Evolutionary conservation across 495 filamentous ascomycete genomes (phyloP), one percentile per base, ranked within the genome.

Genomic region (Aspergillus funiculosus): DNA sequence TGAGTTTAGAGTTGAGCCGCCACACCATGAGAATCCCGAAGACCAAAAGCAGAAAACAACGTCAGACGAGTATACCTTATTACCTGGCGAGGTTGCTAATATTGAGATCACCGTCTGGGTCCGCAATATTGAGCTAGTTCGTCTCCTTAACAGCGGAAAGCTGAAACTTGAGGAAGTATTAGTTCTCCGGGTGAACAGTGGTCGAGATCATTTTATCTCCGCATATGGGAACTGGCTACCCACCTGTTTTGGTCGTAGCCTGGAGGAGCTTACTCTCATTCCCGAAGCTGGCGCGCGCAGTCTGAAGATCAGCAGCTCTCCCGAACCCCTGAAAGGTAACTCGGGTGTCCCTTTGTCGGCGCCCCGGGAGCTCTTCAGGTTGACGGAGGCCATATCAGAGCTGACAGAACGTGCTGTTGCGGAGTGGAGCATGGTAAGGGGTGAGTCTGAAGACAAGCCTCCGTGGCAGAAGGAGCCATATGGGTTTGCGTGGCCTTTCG

Each of bases 181-280:
- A 18, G 80, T 99, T 4, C 76, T 99, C n/a, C 83, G 89, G 7
- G 86, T 97, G 6, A 74, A 78, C 6, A 78, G 82, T 36, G 92
- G 92, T 1, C 76, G 88, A 38, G 92, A 99, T 50, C 85, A 96
- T 60, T 99, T 99, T 60, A 77, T 99, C 36, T 81, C 89, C 1
- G 71, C 94, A 6, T 76, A 73, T 3, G 91, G 80, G 0, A 64
- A 70, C 0, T 99, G 92, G 92, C 63, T 81, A 2, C 87, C 81
- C 17, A 89, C 85, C 0, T 86, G 80, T 51, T 89, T 96, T 42
- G 89, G 88, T 0, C 81, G 85, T 37, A 86, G 85, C 6, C 71
- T 97, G 28, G 81, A 86, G 38, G 86, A 92, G 52, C 75, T 98
- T 11, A 86, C 90, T 13, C 77, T 80, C 13, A 81, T 96, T 34